Evolutionary conservation across 768 basidiomycete species (phyloP), one percentile per base, ranked within the genome.

Genomic region (Suillus cothurnatus): DNA sequence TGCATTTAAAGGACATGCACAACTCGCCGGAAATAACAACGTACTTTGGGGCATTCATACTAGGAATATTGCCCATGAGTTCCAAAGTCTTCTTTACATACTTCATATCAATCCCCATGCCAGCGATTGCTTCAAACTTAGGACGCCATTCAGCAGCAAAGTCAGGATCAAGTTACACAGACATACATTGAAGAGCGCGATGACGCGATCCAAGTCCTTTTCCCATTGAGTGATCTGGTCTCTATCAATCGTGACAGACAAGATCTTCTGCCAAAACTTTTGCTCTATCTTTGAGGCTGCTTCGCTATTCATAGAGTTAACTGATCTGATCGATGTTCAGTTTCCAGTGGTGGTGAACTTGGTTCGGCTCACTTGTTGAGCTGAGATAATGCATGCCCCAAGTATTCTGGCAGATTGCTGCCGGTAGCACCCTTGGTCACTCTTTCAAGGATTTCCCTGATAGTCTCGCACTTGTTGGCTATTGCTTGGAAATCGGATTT

Each of bases 281-380:
- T 26, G 50, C 7, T 39, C 53, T 9, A 38, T 38, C 17, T 21
- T n/a, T 6, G 49, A 28, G 7, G 23, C n/a, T 23, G 56, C 14
- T 4, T 26, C 50, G 19, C 53, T 53, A 56, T 26, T 8, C 21
- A 62, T 36, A 6, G 11, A 26, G 31, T 38, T 32, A 2, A 62
- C 14, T 28, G 39, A 36, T n/a, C 62, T 63, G n/a, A 1, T 15
- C 4, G 15, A 5, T 14, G 7, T 4, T 19, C 31, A 36, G n/a
- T 17, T 7, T 21, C 11, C 11, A 4, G 28, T 2, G 8, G 21
- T 2, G n/a, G 21, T 3, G 15, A n/a, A 32, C 2, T n/a, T 14
- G 26, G n/a, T 38, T n/a, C 28, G 8, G 9, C 39, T 60, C 19
- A 63, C 62, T 17, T 26, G 19, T 63, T 63, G 1, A 63, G 39